These are phyloP conservation scores for Dothidotthia symphoricarpi DNA, from an alignment of 2,329 filamentous ascomycete species.

Conservation along the genomic window DNA sequence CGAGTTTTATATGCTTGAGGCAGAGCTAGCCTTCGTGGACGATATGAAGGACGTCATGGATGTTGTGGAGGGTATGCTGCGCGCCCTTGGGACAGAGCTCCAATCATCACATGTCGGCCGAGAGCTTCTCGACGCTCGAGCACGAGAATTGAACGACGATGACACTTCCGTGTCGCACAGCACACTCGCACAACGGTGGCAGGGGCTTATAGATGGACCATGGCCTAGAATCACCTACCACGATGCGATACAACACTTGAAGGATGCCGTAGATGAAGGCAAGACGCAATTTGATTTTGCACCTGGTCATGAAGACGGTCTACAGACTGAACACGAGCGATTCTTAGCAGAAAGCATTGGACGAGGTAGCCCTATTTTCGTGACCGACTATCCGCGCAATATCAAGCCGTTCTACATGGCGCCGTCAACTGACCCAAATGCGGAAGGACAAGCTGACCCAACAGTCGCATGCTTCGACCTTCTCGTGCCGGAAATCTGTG, in stretches of 20 bases:
- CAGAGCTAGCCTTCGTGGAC: slow-evolving; percentile 77
- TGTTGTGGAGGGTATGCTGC: slow-evolving; percentile 76
- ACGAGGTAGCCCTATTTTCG: slow-evolving; percentile 71
- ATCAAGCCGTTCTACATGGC: slow-evolving; percentile 94
- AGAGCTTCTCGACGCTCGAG: slow-evolving; percentile 55
- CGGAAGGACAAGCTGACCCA: slow-evolving; percentile 12
- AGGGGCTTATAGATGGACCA: slow-evolving; percentile 64
- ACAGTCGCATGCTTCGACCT: slow-evolving; percentile 92
- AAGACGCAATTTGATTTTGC: slow-evolving; percentile 61
- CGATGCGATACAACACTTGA: slow-evolving; percentile 69
- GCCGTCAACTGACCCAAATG: slow-evolving; percentile 38
- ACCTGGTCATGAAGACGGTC: slow-evolving; percentile 68
- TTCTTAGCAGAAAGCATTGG: slow-evolving; percentile 72
- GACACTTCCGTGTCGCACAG: slow-evolving; percentile 44
- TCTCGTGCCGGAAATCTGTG: slow-evolving; percentile 78
- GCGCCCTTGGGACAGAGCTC: slow-evolving; percentile 53
- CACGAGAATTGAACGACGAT: slow-evolving; percentile 39
- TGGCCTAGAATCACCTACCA: slow-evolving; percentile 87
- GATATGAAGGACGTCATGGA: slow-evolving; percentile 70
- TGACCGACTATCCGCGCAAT: slow-evolving; percentile 85
- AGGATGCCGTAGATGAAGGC: slow-evolving; percentile 54
- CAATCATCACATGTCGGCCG: slow-evolving; percentile 52
- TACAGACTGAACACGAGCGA: slow-evolving; percentile 91
- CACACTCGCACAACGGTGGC: slow-evolving; percentile 68
- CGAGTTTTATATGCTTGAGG: slow-evolving; percentile 99